A percentile compares a stretch with the other conserved stretches of the same genome.
phyloP scores from a whole-genome alignment of 768 basidiomycete species.

The Xerocomellus amylosporus region DNA sequence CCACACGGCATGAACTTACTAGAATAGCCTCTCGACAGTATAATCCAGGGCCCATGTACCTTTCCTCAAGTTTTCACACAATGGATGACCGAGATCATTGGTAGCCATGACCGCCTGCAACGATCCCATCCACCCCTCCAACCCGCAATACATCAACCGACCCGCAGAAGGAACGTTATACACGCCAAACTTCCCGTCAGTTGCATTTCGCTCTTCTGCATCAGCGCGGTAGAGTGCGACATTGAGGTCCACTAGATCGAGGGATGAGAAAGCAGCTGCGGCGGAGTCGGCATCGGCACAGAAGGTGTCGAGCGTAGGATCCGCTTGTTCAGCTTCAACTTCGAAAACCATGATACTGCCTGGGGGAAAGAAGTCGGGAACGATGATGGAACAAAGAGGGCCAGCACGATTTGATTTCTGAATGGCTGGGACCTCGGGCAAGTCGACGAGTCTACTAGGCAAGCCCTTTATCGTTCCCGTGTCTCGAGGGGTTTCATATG shows the following conservation, averaged over 20 bases:
- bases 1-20: conserved; percentile 46
- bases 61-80: conserved; percentile 82
- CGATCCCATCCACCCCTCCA: conserved; percentile 97
- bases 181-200: conserved; percentile 71
- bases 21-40: conserved; percentile 60
- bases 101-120: conserved; percentile 78
- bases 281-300: conserved; percentile 72
- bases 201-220: conserved; percentile 89
- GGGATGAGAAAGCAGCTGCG: conserved; percentile 64
- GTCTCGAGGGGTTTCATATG: conserved; percentile 53
- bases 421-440: conserved; percentile 55
- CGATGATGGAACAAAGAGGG: conserved; percentile 70
- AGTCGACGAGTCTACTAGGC: conserved; percentile 62
- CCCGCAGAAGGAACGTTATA: conserved; percentile 80
- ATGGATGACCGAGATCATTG: conserved; percentile 91
- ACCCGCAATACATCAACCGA: conserved; percentile 82
- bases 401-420: conserved; percentile 66
- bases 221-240: conserved; percentile 83
- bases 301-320: conserved; percentile 65
- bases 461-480: conserved; percentile 64
- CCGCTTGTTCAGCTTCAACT: conserved; percentile 76
- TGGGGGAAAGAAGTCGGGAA: conserved; percentile 92
- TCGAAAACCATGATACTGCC: conserved; percentile 93
- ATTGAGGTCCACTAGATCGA: conserved; percentile 88
- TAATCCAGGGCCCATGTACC: conserved; percentile 96